Percentiles rank a stretch among this genome's conserved stretches.
Conservation (phyloP, 805 yeast genomes). For the Schwanniomyces vanrijiae region DNA sequence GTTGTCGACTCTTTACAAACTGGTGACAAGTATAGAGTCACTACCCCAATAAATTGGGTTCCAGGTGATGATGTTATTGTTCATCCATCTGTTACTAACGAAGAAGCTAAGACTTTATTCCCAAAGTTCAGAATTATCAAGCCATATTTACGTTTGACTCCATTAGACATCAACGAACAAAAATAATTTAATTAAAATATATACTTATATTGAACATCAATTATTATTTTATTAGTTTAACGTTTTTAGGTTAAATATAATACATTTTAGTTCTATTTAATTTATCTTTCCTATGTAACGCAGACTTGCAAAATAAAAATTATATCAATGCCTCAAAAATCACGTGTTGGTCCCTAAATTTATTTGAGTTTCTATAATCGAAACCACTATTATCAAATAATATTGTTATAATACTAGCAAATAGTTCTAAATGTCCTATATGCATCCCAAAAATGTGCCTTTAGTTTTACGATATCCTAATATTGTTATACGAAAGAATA, state of each 20-base stretch:
- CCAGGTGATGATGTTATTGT: slow-evolving; percentile 90
- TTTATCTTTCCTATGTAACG: not conserved
- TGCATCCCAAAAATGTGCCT: not conserved
- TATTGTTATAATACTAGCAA: not conserved
- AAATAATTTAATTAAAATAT: slow-evolving; percentile 6
- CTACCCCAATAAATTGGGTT: slow-evolving; percentile 91
- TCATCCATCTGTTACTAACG: slow-evolving; percentile 79
- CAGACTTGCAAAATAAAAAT: too few species aligned
- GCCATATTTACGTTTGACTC: slow-evolving; percentile 80
- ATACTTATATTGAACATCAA: not conserved
- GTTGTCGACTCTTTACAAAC: slow-evolving; percentile 85
- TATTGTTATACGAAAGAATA: not conserved
- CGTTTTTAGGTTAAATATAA: not conserved
- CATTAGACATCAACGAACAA: slow-evolving; percentile 34
- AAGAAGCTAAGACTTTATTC: slow-evolving; percentile 66
- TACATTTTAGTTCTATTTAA: not conserved
- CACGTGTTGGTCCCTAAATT: not conserved
- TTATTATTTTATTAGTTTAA: not conserved
- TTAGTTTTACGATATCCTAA: not conserved
- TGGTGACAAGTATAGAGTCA: slow-evolving; percentile 79
- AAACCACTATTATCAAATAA: not conserved
- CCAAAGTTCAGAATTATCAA: slow-evolving; percentile 84
- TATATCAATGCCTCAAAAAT: too few species aligned
- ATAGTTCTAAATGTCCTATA: not conserved
- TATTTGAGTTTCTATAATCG: not conserved